Evolutionary conservation across 2,329 filamentous ascomycete genomes (phyloP), one percentile per base, ranked within the genome.

Genomic region (Fusarium miscanthi): DNA sequence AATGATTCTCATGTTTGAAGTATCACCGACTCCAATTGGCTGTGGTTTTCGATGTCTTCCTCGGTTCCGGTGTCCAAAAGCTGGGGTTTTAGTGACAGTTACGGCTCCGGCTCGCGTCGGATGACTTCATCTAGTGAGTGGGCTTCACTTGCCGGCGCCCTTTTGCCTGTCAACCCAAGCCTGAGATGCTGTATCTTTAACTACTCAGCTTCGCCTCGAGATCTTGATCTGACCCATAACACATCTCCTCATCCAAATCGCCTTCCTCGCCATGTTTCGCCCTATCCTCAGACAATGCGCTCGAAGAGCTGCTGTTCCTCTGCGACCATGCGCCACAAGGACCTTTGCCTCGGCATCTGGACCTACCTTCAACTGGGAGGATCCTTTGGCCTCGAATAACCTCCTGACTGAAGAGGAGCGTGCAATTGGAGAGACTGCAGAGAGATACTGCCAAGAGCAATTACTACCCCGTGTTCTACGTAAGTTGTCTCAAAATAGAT

Each of bases 391-490:
- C 31, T 87, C 91, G 40, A 91, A 90, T 77, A 92, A 90, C 78
- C 84, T 97, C 48, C 88, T 94, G 78, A 97, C 94, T 2, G 93
- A 97, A 74, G 96, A 99, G 67, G 96, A 99, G 82, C 80, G 94
- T 73, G 94, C 95, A 19, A 95, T 99, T 74, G 88, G 92, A 45
- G 94, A 98, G 77, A 97, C 94, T 10, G 95, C 95, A 38, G 93
- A 97, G 82, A 89, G 93, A 69, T 99, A 98, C 80, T 98, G 95
- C 80, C 95, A 98, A 82, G 95, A 98, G 81, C 89, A 90, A 67
- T 87, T 99, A 84, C 85, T 93, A 45, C 96, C 96, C 56, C 88
- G 95, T 72, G 92, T 99, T 56, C 87, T 98, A 66, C 92, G 95
- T 97, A 87, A 74, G 66, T 67, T 46, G 31, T 52, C 43, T 72